Evolutionary conservation across 805 yeast species (phyloP).

Genomic region (Kluyveromyces starmeri): DNA sequence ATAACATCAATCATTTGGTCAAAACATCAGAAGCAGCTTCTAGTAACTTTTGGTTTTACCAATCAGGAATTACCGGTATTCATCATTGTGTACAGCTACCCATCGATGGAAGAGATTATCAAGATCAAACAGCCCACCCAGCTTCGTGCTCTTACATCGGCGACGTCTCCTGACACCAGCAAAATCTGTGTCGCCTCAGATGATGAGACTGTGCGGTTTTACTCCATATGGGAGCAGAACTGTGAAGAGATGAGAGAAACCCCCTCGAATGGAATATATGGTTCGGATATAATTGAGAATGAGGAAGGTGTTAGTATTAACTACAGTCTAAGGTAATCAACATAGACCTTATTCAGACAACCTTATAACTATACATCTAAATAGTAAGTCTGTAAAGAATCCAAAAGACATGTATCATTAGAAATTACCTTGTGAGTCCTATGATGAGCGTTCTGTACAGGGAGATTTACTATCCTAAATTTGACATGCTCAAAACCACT

Average conservation of each 20-base stretch:
- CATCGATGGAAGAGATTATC: constrained; percentile 41
- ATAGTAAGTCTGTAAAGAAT: too few relatives aligned
- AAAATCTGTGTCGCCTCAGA: constrained; percentile 66
- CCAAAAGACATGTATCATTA: too few relatives aligned
- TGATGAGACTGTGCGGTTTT: constrained; percentile 71
- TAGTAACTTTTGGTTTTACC: constrained; percentile 78
- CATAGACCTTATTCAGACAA: too few relatives aligned
- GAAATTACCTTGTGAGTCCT: too few relatives aligned
- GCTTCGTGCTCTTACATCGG: constrained; percentile 58
- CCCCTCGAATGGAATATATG: constrained; percentile 40
- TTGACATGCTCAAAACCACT: too few relatives aligned
- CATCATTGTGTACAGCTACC: constrained; percentile 59
- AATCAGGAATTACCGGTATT: constrained; percentile 41
- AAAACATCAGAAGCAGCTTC: constrained; percentile 47
- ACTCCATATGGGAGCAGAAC: constrained; percentile 54
- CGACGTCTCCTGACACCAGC: constrained; percentile 52
- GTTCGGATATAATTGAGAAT: constrained; percentile 49
- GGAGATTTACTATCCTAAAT: too few relatives aligned
- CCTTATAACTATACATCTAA: too few relatives aligned
- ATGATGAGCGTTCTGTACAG: too few relatives aligned
- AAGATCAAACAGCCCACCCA: constrained; percentile 43
- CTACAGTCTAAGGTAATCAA: background rate
- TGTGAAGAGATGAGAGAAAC: constrained; percentile 31
- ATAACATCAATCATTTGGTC: constrained; percentile 80
- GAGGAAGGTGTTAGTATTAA: constrained; percentile 40